Base-by-base conservation (phyloP, 2,329 filamentous ascomycete genomes). In the Corinectria fuckeliana region DNA sequence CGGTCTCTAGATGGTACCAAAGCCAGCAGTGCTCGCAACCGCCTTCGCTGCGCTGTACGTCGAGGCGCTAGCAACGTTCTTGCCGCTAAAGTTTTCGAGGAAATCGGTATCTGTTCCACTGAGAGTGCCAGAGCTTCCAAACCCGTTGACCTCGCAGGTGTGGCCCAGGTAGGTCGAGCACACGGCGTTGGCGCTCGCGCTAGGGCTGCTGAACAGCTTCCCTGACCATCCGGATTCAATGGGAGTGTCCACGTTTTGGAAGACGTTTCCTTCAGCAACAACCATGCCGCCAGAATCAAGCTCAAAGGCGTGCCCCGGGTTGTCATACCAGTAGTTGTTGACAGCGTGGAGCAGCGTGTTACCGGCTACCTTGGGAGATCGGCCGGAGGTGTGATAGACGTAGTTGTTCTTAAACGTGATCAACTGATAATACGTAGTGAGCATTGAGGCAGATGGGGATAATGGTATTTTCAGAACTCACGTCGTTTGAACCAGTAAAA, bases 301-400 rank as follows among this genome's bases (percentile, higher is more conserved):
- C 69, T 85, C 85, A 69, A 87, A 85, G 9, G 83, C 82, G 72
- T 87, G 85, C 28, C 81, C 80, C 14, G 72, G 68, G 72, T 80
- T 82, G 69, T 80, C 76, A 68, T 83, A 78, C 76, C 78, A 86
- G 78, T 85, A 85, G 78, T 86, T 87, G 80, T 86, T 86, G 67
- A 85, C 81, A 18, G 81, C 81, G 71, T 87, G 85, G 36, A 87
- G 70, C 7, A 77, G 74, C 28, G 85, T 77, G 38, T 83, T 83
- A 72, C 82, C 81, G 28, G 76, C 80, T 20, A 86, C 76, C 75
- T 86, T 85, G 60, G 84, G 85, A 3, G 76, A 75, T 48, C 84
- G 82, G 44, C 84, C 84, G 13, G 77, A 80, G 47, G 80, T 83
- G 74, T 84, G 77, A 77, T 85, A 82, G 67, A 87, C 77, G 75